Conservation (phyloP, 2,329 filamentous ascomycete species). For the Kalmusia sp. region DNA sequence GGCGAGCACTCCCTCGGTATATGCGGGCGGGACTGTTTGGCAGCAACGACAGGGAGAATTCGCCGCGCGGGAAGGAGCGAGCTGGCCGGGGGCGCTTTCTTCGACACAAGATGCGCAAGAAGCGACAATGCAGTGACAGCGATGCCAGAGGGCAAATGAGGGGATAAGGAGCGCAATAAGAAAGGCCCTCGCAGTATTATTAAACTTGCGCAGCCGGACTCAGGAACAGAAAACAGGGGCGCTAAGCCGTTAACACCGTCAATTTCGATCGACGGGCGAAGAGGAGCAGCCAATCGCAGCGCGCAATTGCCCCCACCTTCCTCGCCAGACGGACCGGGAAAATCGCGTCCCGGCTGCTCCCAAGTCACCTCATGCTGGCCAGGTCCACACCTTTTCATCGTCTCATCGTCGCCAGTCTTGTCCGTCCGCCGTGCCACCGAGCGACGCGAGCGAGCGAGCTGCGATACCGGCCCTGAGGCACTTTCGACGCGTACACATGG, state of each 20-base stretch:
- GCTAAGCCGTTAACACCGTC: conserved; percentile 1
- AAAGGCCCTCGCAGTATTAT: conserved; percentile 2
- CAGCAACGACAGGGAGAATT: background rate
- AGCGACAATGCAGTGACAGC: background rate
- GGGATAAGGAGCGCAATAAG: background rate
- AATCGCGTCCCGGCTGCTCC: background rate
- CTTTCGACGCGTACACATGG: background rate
- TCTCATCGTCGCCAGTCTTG: background rate
- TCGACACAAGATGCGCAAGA: background rate
- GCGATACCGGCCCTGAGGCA: background rate
- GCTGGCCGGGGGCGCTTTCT: background rate
- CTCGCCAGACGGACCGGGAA: background rate
- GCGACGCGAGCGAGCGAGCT: background rate
- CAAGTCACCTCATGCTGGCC: conserved; percentile 7
- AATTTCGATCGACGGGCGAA: background rate
- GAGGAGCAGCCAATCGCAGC: background rate
- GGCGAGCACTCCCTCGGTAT: conserved; percentile 16
- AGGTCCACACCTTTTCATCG: background rate
- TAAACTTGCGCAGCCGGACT: background rate
- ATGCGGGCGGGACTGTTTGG: background rate
- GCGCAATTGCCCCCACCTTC: background rate
- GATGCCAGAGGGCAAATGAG: background rate
- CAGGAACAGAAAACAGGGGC: background rate
- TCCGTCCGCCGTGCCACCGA: background rate
- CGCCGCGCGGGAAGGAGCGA: background rate